Percentiles rank a stretch among this genome's conserved stretches.
phyloP scores from a whole-genome alignment of 345 rosid species.

The Viola odorata region DNA sequence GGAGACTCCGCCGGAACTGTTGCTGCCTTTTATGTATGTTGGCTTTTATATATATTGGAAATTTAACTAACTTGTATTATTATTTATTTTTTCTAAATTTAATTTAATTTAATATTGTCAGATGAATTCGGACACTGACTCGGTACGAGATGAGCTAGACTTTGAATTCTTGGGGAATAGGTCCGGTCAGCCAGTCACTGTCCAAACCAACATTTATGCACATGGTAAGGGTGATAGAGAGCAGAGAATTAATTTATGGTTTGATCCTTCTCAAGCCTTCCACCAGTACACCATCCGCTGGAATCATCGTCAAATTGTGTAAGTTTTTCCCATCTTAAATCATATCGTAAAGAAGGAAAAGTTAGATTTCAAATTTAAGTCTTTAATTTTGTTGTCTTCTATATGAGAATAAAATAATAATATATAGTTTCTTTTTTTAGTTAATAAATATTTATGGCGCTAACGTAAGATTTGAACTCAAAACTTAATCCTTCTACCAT shows the following conservation, averaged over 20 bases:
- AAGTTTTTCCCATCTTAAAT: conserved; percentile 18
- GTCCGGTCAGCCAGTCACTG: conserved; percentile 85
- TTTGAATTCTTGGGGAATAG: conserved; percentile 92
- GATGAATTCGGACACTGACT: conserved; percentile 79
- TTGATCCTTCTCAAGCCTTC: conserved; percentile 71
- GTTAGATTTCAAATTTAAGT: not conserved
- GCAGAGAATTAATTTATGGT: conserved; percentile 90
- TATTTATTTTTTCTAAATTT: not conserved
- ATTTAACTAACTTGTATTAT: not conserved
- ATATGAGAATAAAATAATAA: too few species aligned
- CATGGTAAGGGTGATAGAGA: conserved; percentile 91
- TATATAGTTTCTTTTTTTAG: too few species aligned
- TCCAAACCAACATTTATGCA: conserved; percentile 81
- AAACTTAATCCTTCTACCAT: too few species aligned
- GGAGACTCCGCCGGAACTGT: conserved; percentile 99
- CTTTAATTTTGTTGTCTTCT: not conserved
- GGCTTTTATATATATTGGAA: not conserved
- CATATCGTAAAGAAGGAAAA: not conserved
- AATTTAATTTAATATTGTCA: conserved; percentile 6
- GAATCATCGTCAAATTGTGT: conserved; percentile 78
- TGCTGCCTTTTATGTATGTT: conserved; percentile 82
- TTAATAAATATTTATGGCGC: too few species aligned
- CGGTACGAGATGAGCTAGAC: conserved; percentile 71
- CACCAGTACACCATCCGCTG: conserved; percentile 66
- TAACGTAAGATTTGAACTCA: too few species aligned